These are phyloP conservation scores for Termitomyces eurrhizus DNA, from an alignment of 768 basidiomycete genomes.

Conservation along the genomic window DNA sequence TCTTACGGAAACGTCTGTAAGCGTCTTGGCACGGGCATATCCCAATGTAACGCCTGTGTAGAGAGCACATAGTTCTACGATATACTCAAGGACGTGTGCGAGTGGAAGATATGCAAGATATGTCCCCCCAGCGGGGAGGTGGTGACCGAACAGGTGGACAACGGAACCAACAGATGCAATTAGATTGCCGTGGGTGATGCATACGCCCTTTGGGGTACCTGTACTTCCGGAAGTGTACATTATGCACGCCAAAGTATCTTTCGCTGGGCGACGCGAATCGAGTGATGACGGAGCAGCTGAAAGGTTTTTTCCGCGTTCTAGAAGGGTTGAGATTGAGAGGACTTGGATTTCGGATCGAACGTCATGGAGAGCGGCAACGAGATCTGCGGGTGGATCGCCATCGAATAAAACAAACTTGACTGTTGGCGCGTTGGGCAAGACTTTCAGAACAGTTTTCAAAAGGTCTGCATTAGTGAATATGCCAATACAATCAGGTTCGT, in stretches of 20 bases:
- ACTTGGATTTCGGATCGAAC: constrained; percentile 55
- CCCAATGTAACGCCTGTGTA: constrained; percentile 79
- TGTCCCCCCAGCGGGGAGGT: constrained; percentile 52
- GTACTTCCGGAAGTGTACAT: constrained; percentile 88
- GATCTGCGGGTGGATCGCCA: constrained; percentile 49
- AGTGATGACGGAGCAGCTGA: constrained; percentile 33
- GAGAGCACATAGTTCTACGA: constrained; percentile 79
- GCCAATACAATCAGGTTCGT: constrained; percentile 73
- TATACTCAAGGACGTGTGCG: constrained; percentile 93
- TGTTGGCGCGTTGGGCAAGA: constrained; percentile 70
- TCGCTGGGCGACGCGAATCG: constrained; percentile 41
- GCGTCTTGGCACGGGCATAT: constrained; percentile 91
- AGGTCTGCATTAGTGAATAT: constrained; percentile 93
- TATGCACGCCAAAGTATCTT: constrained; percentile 44
- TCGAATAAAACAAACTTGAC: constrained; percentile 86
- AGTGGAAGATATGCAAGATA: constrained; percentile 92
- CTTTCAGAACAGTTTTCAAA: constrained; percentile 69
- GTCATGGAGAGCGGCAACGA: constrained; percentile 58
- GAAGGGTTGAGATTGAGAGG: constrained; percentile 65
- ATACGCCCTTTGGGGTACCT: constrained; percentile 91
- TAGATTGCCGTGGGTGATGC: constrained; percentile 84
- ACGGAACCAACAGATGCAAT: constrained; percentile 83
- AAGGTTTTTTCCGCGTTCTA: constrained; percentile 53
- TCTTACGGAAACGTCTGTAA: constrained; percentile 91
- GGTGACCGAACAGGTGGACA: constrained; percentile 62